Base-by-base conservation (phyloP, 495 filamentous ascomycete species). In the Penicillium ucsense region DNA sequence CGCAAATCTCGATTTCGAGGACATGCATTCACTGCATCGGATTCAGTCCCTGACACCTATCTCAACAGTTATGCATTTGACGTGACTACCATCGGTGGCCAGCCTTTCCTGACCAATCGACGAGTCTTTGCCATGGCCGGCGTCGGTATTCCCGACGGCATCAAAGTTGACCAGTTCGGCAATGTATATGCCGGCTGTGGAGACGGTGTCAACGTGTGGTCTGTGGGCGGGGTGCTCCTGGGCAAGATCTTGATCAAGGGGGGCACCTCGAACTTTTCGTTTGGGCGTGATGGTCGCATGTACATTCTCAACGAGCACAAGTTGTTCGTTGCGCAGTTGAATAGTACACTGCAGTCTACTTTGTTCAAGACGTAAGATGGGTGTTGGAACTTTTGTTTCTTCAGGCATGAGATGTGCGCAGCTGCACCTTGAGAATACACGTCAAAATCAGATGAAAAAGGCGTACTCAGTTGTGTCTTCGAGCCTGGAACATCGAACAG, bases 121-220 rank as follows among this genome's bases (percentile, higher is more conserved):
- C 71, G 79, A 32, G 62, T 80, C 0, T 85, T 86, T 51, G 80
- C 82, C 2, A 81, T 77, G 53, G 66, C 73, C 5, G 65, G 68
- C 8, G 60, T 62, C 0, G 76, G 79, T 8, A 64, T 77, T 9
- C 77, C 81, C 5, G 80, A 85, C 51, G 81, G 77, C 5, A 62
- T 85, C 48, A 81, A 83, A 57, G 64, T 67, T 48, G 80, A 85
- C 52, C 71, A 65, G 50, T 60, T 71, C 11, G 80, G 79, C 3
- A 81, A 83, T 47, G 73, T 85, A 7, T 85, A 83, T 53, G 60
- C 70, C n/a, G 80, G 75, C 7, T 76, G 71, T 43, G 76, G 72
- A 5, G 80, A 83, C 50, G 81, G 81, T 35, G 68, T 85, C 28
- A 75, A 82, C 30, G 75, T 83, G 9, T 85, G 69, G 68, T 80